Evolutionary conservation across 2,329 filamentous ascomycete genomes (phyloP).

Genomic region (Fusarium nurragi): DNA sequence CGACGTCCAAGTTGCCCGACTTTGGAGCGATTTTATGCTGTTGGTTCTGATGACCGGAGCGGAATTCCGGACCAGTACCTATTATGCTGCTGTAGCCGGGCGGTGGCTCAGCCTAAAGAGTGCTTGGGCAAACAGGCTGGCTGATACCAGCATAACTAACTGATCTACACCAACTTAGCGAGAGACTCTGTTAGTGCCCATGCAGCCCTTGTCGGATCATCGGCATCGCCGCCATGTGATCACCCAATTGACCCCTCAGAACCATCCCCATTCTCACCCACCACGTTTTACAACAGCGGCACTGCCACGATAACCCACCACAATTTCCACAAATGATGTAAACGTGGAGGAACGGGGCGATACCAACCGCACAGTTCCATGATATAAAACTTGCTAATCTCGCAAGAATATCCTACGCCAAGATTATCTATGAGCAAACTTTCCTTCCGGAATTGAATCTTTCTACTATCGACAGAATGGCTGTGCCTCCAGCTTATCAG

Average conservation of each 20-base stretch:
- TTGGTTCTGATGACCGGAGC: too few species aligned
- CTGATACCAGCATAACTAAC: too few species aligned
- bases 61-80: too few species aligned
- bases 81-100: too few species aligned
- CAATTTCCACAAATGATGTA: neutral
- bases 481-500: conserved; percentile 27
- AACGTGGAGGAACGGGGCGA: neutral
- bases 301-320: conserved; percentile 7
- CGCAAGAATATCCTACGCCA: neutral
- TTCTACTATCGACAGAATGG: neutral
- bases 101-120: too few species aligned
- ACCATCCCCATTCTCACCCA: neutral
- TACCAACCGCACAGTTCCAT: neutral
- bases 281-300: neutral
- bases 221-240: conserved; percentile 14
- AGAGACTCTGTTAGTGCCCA: too few species aligned
- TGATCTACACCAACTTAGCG: too few species aligned
- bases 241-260: neutral
- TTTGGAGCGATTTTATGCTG: too few species aligned
- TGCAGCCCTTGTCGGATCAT: conserved; percentile 9
- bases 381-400: conserved; percentile 14
- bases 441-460: neutral
- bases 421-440: neutral
- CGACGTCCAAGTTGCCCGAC: too few species aligned
- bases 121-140: too few species aligned